Conservation (phyloP, 2,329 filamentous ascomycete species). For the Aspergillus caelatus region DNA sequence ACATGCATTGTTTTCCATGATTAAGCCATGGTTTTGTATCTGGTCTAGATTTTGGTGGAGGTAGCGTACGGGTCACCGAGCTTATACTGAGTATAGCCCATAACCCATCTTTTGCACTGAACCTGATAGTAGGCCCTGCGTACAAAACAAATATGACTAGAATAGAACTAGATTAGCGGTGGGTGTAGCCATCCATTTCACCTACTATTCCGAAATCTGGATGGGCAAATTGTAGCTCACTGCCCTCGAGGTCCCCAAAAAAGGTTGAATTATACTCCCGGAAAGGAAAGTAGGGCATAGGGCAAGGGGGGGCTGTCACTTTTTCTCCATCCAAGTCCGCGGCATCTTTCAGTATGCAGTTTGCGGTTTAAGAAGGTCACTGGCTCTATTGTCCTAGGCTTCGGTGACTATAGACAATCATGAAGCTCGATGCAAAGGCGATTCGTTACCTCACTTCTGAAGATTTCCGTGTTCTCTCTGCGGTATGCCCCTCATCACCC, state of each 20-base stretch:
- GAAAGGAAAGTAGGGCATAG: constrained; percentile 44
- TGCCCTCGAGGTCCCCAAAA: not conserved
- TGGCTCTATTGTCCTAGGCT: not conserved
- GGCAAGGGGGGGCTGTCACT: constrained; percentile 34
- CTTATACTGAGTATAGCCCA: not conserved
- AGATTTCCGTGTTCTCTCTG: constrained; percentile 93
- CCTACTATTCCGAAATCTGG: not conserved
- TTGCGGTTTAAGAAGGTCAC: constrained; percentile 1
- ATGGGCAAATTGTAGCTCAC: not conserved
- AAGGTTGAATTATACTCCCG: constrained; percentile 9
- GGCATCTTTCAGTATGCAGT: constrained; percentile 6
- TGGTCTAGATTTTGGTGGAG: not conserved
- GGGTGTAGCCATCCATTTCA: not conserved
- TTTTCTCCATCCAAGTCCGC: constrained; percentile 25
- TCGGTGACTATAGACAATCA: constrained; percentile 44
- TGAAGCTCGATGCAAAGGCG: constrained; percentile 94
- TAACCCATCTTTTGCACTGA: not conserved
- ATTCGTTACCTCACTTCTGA: constrained; percentile 90
- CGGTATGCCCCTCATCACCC: constrained; percentile 60
- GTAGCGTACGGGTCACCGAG: not conserved
- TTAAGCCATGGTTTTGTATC: constrained; percentile 12
- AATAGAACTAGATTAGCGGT: not conserved
- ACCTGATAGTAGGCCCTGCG: not conserved
- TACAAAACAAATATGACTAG: not conserved
- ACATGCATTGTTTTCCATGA: constrained; percentile 25